A percentile compares a stretch with the other conserved stretches of the same genome.
Conservation (phyloP, 192 early-diverging fungal species). For the Backusella tarrabulga region DNA sequence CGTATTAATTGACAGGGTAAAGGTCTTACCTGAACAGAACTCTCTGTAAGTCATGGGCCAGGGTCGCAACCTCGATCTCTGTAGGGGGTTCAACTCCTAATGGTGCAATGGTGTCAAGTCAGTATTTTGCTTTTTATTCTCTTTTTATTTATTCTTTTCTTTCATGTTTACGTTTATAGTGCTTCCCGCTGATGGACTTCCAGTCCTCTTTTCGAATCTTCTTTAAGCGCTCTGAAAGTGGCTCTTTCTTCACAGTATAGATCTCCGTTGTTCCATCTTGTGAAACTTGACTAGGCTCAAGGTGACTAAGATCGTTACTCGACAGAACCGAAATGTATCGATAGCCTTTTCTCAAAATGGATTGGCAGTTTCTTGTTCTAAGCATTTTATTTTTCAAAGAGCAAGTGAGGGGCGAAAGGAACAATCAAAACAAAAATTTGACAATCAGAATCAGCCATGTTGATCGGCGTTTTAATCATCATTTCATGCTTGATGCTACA, state of each 20-base stretch:
- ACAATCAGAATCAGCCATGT: neutral
- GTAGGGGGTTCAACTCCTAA: constrained; percentile 14
- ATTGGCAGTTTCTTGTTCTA: neutral
- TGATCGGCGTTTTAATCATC: neutral
- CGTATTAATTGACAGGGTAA: neutral
- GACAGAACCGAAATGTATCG: neutral
- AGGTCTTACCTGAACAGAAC: constrained; percentile 59
- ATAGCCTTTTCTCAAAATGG: neutral
- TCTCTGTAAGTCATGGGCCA: constrained; percentile 65
- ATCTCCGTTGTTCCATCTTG: neutral
- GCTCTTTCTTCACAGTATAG: neutral
- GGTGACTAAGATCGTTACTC: neutral
- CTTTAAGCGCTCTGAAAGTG: neutral
- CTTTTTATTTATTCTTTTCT: neutral
- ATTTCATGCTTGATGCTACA: neutral
- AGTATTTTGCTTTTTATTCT: neutral
- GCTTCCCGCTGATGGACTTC: neutral
- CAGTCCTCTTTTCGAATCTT: neutral
- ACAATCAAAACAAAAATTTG: neutral
- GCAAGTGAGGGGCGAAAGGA: neutral
- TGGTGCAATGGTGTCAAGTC: neutral
- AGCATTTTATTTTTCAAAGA: neutral
- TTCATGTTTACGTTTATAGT: constrained; percentile 1
- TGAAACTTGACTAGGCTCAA: neutral
- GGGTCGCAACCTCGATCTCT: constrained; percentile 21